Percentiles rank a stretch among this genome's conserved stretches.
Conservation (phyloP, 441 rosid species). For the Erodium texanum region DNA sequence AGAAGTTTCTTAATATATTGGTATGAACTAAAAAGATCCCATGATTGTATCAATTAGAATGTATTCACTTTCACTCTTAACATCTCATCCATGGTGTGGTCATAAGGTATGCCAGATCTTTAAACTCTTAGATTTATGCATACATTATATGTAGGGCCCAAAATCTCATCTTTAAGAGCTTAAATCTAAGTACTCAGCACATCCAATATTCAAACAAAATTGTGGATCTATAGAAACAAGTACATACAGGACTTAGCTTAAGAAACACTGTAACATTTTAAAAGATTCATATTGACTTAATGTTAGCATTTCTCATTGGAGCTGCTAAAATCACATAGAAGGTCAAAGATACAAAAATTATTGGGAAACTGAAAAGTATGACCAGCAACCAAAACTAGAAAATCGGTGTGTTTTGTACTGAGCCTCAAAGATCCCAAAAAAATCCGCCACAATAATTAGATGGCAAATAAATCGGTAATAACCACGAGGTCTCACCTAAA, state of each 20-base stretch:
- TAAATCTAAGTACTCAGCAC: background rate
- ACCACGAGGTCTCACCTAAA: background rate
- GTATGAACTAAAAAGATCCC: too few species aligned
- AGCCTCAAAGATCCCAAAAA: background rate
- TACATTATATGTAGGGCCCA: background rate
- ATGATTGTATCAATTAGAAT: too few species aligned
- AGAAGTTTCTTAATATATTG: too few species aligned
- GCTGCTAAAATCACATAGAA: background rate
- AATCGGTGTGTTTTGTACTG: background rate
- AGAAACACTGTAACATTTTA: background rate
- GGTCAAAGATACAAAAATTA: background rate
- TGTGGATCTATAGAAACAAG: background rate
- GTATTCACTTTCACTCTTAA: too few species aligned
- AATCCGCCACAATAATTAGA: background rate
- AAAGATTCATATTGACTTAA: background rate
- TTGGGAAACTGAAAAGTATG: background rate
- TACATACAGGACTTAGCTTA: background rate
- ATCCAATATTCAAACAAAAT: background rate
- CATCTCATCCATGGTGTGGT: background rate
- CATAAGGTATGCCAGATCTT: background rate
- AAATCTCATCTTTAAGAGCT: background rate
- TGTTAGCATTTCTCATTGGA: background rate
- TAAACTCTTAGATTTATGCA: background rate
- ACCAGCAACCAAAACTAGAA: background rate
- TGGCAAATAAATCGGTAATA: background rate